Percentiles rank a stretch among this genome's conserved stretches.
phyloP scores from a whole-genome alignment of 805 yeast genomes.

The Metschnikowia peoriensis region DNA sequence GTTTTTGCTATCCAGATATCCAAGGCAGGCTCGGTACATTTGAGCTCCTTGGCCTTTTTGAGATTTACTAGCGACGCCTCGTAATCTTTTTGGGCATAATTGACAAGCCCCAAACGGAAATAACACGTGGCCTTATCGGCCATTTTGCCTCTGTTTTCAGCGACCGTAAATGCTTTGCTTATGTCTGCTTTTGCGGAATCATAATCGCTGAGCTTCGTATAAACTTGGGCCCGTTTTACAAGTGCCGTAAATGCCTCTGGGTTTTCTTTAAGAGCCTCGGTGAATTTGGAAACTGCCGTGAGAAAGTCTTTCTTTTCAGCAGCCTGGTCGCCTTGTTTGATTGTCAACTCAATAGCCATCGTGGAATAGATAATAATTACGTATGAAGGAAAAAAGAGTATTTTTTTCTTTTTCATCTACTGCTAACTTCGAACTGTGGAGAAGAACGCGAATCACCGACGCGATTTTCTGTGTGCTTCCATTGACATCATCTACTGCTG shows the following conservation, averaged over 20 bases:
- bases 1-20: constrained; percentile 47
- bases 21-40: constrained; percentile 46
- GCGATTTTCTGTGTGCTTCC: background rate
- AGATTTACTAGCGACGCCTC: constrained; percentile 42
- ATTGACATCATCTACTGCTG: background rate
- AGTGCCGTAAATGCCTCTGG: constrained; percentile 48
- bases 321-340: constrained; percentile 34
- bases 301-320: constrained; percentile 35
- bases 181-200: constrained; percentile 50
- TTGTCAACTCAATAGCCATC: constrained; percentile 39
- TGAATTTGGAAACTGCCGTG: constrained; percentile 43
- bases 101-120: constrained; percentile 47
- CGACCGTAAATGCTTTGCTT: constrained; percentile 43
- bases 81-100: constrained; percentile 44
- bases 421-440: background rate
- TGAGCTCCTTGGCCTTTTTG: constrained; percentile 39
- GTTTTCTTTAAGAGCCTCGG: constrained; percentile 40
- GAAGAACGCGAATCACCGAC: background rate
- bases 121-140: constrained; percentile 46
- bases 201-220: constrained; percentile 46
- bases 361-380: no score
- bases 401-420: background rate
- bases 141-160: constrained; percentile 46
- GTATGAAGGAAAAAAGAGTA: background rate
- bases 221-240: constrained; percentile 48